Percentiles rank a stretch among this genome's conserved stretches.
phyloP scores from a whole-genome alignment of 805 yeast genomes.

The Nakazawaea ambrosiae region DNA sequence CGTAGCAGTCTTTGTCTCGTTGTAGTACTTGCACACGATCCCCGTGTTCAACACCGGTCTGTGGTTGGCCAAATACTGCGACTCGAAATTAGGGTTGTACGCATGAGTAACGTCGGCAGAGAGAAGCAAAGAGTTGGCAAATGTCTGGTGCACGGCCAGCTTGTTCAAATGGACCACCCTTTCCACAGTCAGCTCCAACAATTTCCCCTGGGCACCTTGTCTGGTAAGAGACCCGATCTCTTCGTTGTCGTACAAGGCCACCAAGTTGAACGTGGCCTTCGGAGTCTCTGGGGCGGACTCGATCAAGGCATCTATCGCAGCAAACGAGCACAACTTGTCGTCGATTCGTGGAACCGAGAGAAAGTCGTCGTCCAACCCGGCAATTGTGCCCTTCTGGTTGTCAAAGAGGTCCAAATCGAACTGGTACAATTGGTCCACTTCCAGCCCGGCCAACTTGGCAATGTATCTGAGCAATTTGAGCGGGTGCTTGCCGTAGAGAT shows the following conservation, averaged over 20 bases:
- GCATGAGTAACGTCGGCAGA: conserved; percentile 84
- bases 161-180: conserved; percentile 32
- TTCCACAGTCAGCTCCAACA: conserved; percentile 56
- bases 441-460: conserved; percentile 49
- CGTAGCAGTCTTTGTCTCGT: conserved; percentile 80
- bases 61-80: conserved; percentile 66
- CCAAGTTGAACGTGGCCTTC: conserved; percentile 42
- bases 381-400: conserved; percentile 70
- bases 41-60: conserved; percentile 78
- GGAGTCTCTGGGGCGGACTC: conserved; percentile 24
- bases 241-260: conserved; percentile 70
- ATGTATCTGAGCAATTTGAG: conserved; percentile 61
- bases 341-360: conserved; percentile 78
- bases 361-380: conserved; percentile 74
- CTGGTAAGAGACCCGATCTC: conserved; percentile 78
- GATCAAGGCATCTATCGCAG: conserved; percentile 59
- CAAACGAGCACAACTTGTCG: conserved; percentile 74
- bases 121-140: conserved; percentile 68
- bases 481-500: conserved; percentile 62
- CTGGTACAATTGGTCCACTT: conserved; percentile 56
- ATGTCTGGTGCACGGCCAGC: not conserved
- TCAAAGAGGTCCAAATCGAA: conserved; percentile 77
- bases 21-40: conserved; percentile 60
- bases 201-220: conserved; percentile 77
- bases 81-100: conserved; percentile 67